Evolutionary conservation across 768 basidiomycete genomes (phyloP), one percentile per base, ranked within the genome.

Genomic region (Trametes elegans): DNA sequence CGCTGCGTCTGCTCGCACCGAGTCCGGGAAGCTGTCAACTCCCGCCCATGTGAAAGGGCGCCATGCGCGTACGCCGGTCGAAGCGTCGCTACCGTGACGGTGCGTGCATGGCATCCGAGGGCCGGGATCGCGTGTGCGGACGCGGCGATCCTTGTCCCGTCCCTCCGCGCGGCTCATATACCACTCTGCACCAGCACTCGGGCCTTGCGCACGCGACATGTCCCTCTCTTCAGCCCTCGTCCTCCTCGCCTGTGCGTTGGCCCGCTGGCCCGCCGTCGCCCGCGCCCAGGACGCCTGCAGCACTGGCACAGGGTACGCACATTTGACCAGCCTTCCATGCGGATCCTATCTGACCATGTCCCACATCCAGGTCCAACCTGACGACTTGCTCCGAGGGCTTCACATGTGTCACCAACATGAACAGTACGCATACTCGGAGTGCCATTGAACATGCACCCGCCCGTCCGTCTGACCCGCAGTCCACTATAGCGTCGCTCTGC

Each of bases 351-450:
- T 28, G 49, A 35, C 31, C 34, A n/a, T 36, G 46, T 29, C 13
- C 34, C 5, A 35, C n/a, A 35, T 9, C 28, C 52, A 59, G 57
- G 13, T 26, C 57, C 38, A 59, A 54, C 39, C 13, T 45, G 31
- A 53, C 57, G 16, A 50, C 42, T 1, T 59, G 57, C 52, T 59
- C 57, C 18, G 18, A 41, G 26, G 57, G 52, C 19, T 59, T 38
- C 43, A 49, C 3, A 23, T 54, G 57, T 26, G 38, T 59, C 16
- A 59, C 53, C 42, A 47, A 59, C 7, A 53, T 42, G 42, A 50
- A 43, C 36, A 40, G 32, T 52, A 31, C 24, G 45, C 39, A 7
- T 13, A 3, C 40, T 13, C 10, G 19, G 13, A 7, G 39, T 21
- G 18, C 2, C 28, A 3, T 18, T 24, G n/a, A 21, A 18, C 24